A percentile compares a stretch with the other conserved stretches of the same genome.
phyloP scores from a whole-genome alignment of 73 alveolate genomes.

The Durusdinium trenchii region DNA sequence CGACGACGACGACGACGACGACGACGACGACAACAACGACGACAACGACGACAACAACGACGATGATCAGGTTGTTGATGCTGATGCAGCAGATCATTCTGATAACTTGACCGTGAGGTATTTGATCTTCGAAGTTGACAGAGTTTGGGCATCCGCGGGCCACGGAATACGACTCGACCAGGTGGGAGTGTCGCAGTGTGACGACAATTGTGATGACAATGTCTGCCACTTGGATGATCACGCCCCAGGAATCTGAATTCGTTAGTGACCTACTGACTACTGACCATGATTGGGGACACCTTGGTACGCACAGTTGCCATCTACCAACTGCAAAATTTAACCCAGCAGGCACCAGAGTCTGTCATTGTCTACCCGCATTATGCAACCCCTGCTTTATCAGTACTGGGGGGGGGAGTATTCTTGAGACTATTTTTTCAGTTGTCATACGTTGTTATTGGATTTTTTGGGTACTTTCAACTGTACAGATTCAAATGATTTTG shows the following conservation, averaged over 20 bases:
- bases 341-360: not conserved
- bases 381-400: not conserved
- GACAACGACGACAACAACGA: too few relatives aligned
- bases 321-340: not conserved
- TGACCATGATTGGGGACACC: slow-evolving; percentile 5
- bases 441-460: too few relatives aligned
- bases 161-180: not conserved
- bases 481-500: not conserved
- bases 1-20: not conserved
- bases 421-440: not conserved
- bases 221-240: not conserved
- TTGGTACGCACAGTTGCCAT: not conserved
- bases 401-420: not conserved
- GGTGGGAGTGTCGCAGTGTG: not conserved
- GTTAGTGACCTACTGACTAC: not conserved
- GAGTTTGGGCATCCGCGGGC: not conserved
- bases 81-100: not conserved
- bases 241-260: slow-evolving; percentile 1
- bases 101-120: not conserved
- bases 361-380: not conserved
- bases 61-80: not conserved
- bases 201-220: not conserved
- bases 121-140: not conserved
- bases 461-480: not conserved
- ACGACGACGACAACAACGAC: not conserved